A percentile compares a stretch with the other conserved stretches of the same genome.
phyloP scores from a whole-genome alignment of 371 early-diverging fungal species.

The Encephalitozoon intestinalis region DNA sequence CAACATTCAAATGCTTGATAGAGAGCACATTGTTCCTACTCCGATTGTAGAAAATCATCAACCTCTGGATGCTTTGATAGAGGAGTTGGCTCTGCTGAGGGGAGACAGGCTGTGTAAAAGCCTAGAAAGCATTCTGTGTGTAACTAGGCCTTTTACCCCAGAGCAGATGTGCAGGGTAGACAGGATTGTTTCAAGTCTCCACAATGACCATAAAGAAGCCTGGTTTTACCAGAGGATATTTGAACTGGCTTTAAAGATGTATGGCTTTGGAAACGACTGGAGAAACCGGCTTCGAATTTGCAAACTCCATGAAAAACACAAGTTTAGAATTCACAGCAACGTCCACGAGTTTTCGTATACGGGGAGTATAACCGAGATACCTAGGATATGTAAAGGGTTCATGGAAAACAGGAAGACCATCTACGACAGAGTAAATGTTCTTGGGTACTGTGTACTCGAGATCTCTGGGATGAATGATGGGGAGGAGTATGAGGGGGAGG shows the following conservation, averaged over 20 bases:
- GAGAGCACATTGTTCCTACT: not conserved
- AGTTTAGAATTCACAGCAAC: constrained; percentile 1
- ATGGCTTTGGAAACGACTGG: not conserved
- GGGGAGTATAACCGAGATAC: not conserved
- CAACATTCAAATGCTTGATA: not conserved
- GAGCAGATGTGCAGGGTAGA: constrained; percentile 5
- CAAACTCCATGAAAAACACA: not conserved
- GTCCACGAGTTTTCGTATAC: not conserved
- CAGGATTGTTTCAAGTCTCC: not conserved
- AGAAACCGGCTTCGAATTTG: not conserved
- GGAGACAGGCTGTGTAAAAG: not conserved
- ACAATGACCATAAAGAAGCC: not conserved
- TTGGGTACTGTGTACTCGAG: not conserved
- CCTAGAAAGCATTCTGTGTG: not conserved
- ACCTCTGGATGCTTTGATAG: not conserved
- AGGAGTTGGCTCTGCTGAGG: not conserved
- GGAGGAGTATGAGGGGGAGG: not conserved
- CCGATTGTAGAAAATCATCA: not conserved
- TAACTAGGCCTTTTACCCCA: not conserved
- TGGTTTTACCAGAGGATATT: constrained; percentile 9
- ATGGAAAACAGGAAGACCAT: not conserved
- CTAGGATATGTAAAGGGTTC: not conserved
- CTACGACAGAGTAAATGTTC: not conserved
- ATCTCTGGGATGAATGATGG: not conserved
- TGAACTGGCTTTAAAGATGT: not conserved